These are phyloP conservation scores for Solanum pennellii DNA, from an alignment of 257 asterid species.

Conservation along the genomic window DNA sequence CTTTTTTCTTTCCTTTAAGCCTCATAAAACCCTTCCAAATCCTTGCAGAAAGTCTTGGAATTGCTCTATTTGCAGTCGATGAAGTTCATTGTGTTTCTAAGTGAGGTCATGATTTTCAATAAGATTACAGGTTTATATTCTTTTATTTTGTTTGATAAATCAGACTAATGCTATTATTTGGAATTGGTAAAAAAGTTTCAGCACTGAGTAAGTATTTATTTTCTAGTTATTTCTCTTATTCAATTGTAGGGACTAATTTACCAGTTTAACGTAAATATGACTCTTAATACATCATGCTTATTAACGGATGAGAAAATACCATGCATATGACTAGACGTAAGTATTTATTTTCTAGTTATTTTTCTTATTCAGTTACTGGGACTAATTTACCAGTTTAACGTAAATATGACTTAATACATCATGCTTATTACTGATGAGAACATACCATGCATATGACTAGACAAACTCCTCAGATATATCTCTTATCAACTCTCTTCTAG, in stretches of 20 bases:
- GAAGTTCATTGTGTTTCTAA: conserved; percentile 85
- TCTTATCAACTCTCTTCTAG: neutral
- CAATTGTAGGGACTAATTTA: no score
- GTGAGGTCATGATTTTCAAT: conserved; percentile 88
- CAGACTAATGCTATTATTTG: neutral
- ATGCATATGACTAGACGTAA: neutral
- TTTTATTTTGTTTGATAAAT: neutral
- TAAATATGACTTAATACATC: neutral
- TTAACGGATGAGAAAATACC: neutral
- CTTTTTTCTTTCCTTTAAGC: conserved; percentile 20
- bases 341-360: neutral
- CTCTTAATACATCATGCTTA: neutral
- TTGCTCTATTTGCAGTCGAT: conserved; percentile 63
- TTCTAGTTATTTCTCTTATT: no score
- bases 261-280: neutral
- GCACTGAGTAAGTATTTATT: no score
- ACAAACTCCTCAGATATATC: neutral
- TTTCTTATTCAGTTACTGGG: neutral
- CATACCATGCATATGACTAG: neutral
- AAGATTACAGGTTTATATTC: conserved; percentile 55
- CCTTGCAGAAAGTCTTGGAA: conserved; percentile 58
- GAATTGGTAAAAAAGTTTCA: neutral
- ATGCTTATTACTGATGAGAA: neutral
- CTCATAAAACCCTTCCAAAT: conserved; percentile 42
- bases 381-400: neutral